Conservation (phyloP, 2,329 filamentous ascomycete species). For the Aspergillus chevalieri region DNA sequence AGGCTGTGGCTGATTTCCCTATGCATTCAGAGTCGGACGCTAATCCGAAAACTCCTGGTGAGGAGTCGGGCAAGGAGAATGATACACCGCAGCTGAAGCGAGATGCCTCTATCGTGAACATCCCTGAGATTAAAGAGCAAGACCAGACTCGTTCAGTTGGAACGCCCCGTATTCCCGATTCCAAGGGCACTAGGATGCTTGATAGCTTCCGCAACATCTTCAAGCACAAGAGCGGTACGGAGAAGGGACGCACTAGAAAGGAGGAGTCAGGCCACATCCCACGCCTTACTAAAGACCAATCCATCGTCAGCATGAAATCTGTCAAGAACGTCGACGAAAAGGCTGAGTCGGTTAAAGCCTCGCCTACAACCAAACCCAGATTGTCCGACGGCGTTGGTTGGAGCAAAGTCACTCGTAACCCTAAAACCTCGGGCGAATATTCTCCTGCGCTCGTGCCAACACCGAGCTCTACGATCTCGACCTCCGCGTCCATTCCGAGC, state of each 20-base stretch:
- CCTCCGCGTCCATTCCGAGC: background rate
- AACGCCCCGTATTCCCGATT: slow-evolving; percentile 4
- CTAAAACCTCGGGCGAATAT: slow-evolving; percentile 2
- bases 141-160: background rate
- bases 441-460: background rate
- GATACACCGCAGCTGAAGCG: background rate
- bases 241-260: slow-evolving; percentile 6
- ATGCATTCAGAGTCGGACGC: background rate
- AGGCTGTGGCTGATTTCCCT: slow-evolving; percentile 7
- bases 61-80: background rate
- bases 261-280: background rate
- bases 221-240: slow-evolving; percentile 6
- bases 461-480: slow-evolving; percentile 1
- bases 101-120: slow-evolving; percentile 7
- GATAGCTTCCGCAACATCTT: slow-evolving; percentile 17
- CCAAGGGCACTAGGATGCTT: slow-evolving; percentile 9
- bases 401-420: slow-evolving; percentile 8
- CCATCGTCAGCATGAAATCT: background rate
- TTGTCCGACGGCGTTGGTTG: slow-evolving; percentile 7
- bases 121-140: slow-evolving; percentile 1
- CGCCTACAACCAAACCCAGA: slow-evolving; percentile 2
- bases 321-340: background rate
- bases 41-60: background rate
- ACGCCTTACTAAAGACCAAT: slow-evolving; percentile 1
- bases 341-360: slow-evolving; percentile 3